These are phyloP conservation scores for Fusarium azukiicola DNA, from an alignment of 2,329 filamentous ascomycete species.

Conservation along the genomic window DNA sequence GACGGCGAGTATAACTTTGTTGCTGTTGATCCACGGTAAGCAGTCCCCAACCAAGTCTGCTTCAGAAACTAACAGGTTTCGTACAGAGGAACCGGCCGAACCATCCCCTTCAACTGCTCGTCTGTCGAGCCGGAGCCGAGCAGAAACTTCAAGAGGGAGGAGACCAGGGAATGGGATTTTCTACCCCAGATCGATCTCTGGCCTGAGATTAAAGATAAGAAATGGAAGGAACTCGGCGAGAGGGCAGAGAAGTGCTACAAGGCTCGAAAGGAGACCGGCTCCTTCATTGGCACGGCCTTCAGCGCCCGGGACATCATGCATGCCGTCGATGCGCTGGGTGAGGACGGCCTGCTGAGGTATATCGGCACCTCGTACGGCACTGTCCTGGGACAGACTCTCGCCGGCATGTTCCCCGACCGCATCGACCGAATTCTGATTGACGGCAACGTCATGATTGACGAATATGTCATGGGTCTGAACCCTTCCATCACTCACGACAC, in stretches of 20 bases:
- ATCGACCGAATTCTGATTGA: slow-evolving; percentile 45
- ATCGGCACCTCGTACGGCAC: slow-evolving; percentile 54
- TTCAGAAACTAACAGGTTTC: background rate
- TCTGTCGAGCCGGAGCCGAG: no score
- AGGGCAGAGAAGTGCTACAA: slow-evolving; percentile 46
- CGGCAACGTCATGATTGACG: slow-evolving; percentile 28
- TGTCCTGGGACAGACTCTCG: slow-evolving; percentile 37
- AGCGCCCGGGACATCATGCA: slow-evolving; percentile 63
- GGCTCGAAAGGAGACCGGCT: slow-evolving; percentile 49
- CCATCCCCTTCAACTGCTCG: slow-evolving; percentile 34
- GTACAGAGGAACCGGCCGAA: slow-evolving; percentile 36
- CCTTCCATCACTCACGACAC: slow-evolving; percentile 11
- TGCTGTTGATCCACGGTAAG: slow-evolving; percentile 42
- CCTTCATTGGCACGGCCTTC: slow-evolving; percentile 58
- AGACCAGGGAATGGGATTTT: background rate
- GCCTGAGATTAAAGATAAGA: background rate
- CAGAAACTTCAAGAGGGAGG: no score
- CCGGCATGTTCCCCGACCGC: slow-evolving; percentile 46
- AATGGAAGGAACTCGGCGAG: background rate
- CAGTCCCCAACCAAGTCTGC: background rate
- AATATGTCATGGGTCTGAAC: slow-evolving; percentile 14
- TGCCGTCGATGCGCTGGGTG: slow-evolving; percentile 61
- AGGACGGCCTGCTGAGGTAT: slow-evolving; percentile 58
- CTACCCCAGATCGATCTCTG: slow-evolving; percentile 26
- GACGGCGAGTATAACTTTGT: slow-evolving; percentile 35